These are phyloP conservation scores for Calonectria hongkongensis DNA, from an alignment of 2,329 filamentous ascomycete species.

Conservation along the genomic window DNA sequence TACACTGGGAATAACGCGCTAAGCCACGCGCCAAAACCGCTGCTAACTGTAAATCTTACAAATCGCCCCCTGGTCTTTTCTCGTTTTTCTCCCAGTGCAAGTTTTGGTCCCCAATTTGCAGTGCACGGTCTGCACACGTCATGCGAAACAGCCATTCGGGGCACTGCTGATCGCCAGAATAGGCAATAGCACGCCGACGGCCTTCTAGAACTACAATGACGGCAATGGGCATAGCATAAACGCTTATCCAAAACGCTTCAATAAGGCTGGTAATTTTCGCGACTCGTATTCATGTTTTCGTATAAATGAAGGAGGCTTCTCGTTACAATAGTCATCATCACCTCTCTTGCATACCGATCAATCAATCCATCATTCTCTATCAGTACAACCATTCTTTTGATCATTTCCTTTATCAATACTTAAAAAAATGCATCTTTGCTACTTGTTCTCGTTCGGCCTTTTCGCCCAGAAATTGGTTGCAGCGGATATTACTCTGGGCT, in stretches of 20 bases:
- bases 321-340: neutral
- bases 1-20: neutral
- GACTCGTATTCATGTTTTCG: neutral
- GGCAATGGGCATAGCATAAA: neutral
- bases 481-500: constrained; percentile 5
- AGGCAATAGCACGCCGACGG: neutral
- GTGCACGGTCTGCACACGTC: neutral
- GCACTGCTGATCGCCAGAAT: neutral
- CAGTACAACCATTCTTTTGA: neutral
- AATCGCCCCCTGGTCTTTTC: neutral
- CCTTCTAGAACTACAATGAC: neutral
- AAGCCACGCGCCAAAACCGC: neutral
- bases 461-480: neutral
- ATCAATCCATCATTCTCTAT: neutral
- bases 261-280: neutral
- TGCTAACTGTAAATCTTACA: neutral
- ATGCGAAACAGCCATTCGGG: neutral
- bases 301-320: neutral
- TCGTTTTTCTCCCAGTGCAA: neutral
- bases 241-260: neutral
- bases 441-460: neutral
- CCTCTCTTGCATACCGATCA: neutral
- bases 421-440: neutral
- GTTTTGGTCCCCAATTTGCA: neutral
- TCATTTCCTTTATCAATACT: too few species aligned